Evolutionary conservation across 495 filamentous ascomycete genomes (phyloP).

Genomic region (Penicillium chermesinum): DNA sequence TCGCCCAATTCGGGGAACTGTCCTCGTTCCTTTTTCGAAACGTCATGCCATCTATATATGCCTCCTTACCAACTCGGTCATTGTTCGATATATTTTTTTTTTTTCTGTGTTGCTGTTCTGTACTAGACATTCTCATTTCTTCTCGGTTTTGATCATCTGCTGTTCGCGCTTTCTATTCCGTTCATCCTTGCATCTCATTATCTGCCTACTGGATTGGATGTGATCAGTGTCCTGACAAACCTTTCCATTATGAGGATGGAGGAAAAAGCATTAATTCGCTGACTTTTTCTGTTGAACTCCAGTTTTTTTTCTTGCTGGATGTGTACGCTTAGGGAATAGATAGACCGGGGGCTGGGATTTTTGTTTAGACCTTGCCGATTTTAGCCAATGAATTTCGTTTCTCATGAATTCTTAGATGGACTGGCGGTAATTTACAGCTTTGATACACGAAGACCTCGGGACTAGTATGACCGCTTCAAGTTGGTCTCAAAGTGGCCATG

Average conservation of each 20-base stretch:
- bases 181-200: slow-evolving; percentile 4
- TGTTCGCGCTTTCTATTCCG: slow-evolving; percentile 10
- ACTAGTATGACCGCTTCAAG: too few relatives aligned
- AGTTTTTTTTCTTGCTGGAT: slow-evolving; percentile 10
- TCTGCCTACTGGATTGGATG: slow-evolving; percentile 7
- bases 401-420: too few relatives aligned
- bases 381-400: slow-evolving; percentile 9
- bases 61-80: slow-evolving; percentile 10
- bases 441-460: too few relatives aligned
- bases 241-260: slow-evolving; percentile 4
- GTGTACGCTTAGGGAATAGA: slow-evolving; percentile 7
- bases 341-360: slow-evolving; percentile 2
- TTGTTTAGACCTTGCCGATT: slow-evolving; percentile 7
- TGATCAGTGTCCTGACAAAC: neutral
- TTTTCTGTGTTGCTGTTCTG: slow-evolving; percentile 8
- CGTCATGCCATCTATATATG: slow-evolving; percentile 18
- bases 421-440: too few relatives aligned
- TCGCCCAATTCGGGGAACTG: slow-evolving; percentile 3
- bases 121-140: slow-evolving; percentile 24
- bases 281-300: slow-evolving; percentile 6
- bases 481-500: too few relatives aligned
- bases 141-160: slow-evolving; percentile 18
- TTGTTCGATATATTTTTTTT: slow-evolving; percentile 1
- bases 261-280: slow-evolving; percentile 24
- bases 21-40: slow-evolving; percentile 11